Percentiles rank a stretch among this genome's conserved stretches.
Evolutionary conservation across 768 basidiomycete species (phyloP).

Genomic region (Suillus subaureus): DNA sequence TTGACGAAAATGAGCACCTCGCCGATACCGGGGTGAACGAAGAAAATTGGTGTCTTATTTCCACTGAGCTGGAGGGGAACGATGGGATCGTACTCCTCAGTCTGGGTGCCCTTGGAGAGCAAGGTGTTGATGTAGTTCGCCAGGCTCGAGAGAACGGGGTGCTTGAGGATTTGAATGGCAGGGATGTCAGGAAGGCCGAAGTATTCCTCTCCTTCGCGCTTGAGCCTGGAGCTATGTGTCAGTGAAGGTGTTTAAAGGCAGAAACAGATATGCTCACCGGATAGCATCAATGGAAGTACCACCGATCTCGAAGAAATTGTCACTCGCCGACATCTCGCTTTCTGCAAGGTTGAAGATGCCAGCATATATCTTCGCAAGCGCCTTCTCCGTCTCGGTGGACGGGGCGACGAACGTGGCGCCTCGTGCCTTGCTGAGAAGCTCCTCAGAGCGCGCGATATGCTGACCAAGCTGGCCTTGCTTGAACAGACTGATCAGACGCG

Average conservation of each 20-base stretch:
- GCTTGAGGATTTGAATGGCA: slow-evolving; percentile 42
- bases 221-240: slow-evolving; percentile 17
- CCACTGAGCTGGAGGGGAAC: slow-evolving; percentile 42
- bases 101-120: slow-evolving; percentile 18
- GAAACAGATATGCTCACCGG: slow-evolving; percentile 8
- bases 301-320: slow-evolving; percentile 45
- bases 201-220: slow-evolving; percentile 28
- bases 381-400: slow-evolving; percentile 28
- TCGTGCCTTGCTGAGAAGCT: slow-evolving; percentile 25
- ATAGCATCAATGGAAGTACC: slow-evolving; percentile 44
- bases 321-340: slow-evolving; percentile 27
- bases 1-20: slow-evolving; percentile 45
- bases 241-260: background rate
- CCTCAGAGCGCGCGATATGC: slow-evolving; percentile 31
- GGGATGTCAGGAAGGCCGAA: slow-evolving; percentile 36
- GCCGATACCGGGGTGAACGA: slow-evolving; percentile 47
- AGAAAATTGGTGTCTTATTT: slow-evolving; percentile 43
- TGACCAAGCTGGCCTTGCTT: slow-evolving; percentile 35
- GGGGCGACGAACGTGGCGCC: slow-evolving; percentile 24
- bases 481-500: slow-evolving; percentile 38
- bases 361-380: slow-evolving; percentile 32
- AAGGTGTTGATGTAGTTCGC: slow-evolving; percentile 34
- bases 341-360: slow-evolving; percentile 32
- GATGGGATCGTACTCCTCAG: slow-evolving; percentile 41
- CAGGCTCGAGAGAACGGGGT: slow-evolving; percentile 32